phyloP scores from a whole-genome alignment of 495 filamentous ascomycete species.

The Penicillium desertorum region DNA sequence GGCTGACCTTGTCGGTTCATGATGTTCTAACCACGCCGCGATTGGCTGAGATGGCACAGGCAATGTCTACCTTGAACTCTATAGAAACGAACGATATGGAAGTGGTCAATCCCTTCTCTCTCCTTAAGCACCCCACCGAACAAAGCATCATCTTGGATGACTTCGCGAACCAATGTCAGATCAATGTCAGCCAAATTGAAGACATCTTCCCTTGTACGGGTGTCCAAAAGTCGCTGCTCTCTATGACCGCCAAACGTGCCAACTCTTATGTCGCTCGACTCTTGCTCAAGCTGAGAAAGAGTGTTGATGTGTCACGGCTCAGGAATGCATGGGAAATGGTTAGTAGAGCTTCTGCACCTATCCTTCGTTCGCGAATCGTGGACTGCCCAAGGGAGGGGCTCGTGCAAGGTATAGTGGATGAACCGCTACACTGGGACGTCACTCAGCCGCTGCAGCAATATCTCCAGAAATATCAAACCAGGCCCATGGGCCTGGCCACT shows the following conservation, averaged over 20 bases:
- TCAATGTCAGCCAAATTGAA: neutral
- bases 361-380: neutral
- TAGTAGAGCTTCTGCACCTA: neutral
- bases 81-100: neutral
- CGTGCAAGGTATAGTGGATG: neutral
- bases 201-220: slow-evolving; percentile 2
- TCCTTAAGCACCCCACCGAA: neutral
- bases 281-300: neutral
- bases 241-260: neutral
- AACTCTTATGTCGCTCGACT: neutral
- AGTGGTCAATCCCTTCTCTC: neutral
- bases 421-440: neutral
- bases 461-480: neutral
- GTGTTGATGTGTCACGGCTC: neutral
- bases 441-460: neutral
- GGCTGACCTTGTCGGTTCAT: neutral
- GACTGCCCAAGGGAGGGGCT: neutral
- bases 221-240: neutral
- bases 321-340: neutral
- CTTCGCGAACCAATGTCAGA: neutral
- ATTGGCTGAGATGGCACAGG: neutral
- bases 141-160: neutral
- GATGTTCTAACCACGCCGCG: neutral
- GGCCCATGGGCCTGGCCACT: neutral
- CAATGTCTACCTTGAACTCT: neutral